Conservation (phyloP, 2,329 filamentous ascomycete genomes). For the Myriosclerotinia curreyana region DNA sequence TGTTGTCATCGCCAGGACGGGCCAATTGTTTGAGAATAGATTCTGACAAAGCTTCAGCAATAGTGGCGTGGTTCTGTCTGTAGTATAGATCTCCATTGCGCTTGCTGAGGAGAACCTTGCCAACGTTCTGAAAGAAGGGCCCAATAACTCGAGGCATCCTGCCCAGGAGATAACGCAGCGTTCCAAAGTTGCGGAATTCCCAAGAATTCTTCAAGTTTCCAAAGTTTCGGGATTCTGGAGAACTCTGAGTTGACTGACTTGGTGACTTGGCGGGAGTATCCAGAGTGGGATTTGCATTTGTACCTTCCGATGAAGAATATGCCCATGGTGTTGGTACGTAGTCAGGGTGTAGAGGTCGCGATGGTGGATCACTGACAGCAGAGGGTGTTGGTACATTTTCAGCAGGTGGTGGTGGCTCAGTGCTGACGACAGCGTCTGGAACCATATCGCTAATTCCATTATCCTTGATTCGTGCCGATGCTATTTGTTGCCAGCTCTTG, state of each 20-base stretch:
- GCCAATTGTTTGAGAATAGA: slow-evolving; percentile 65
- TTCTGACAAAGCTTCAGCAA: slow-evolving; percentile 66
- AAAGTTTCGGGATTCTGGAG: slow-evolving; percentile 45
- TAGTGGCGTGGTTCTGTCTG: slow-evolving; percentile 52
- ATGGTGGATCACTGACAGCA: slow-evolving; percentile 1
- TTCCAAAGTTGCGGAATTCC: slow-evolving; percentile 72
- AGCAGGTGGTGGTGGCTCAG: slow-evolving; percentile 24
- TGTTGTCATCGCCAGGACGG: slow-evolving; percentile 45
- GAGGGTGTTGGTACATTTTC: not conserved
- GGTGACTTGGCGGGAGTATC: not conserved
- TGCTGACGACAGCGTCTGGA: slow-evolving; percentile 22
- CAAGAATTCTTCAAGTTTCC: slow-evolving; percentile 33
- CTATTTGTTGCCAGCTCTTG: slow-evolving; percentile 52
- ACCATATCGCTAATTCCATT: slow-evolving; percentile 23
- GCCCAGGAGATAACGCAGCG: slow-evolving; percentile 71
- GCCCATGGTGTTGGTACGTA: not conserved
- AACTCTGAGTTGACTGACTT: not conserved
- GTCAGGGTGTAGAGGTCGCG: not conserved
- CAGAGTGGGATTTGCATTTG: not conserved
- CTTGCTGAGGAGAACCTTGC: slow-evolving; percentile 74
- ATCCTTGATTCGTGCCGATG: slow-evolving; percentile 29
- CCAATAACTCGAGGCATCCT: slow-evolving; percentile 77
- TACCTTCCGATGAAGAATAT: not conserved
- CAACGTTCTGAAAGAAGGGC: slow-evolving; percentile 80
- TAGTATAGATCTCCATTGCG: slow-evolving; percentile 64